Evolutionary conservation across 495 filamentous ascomycete species (phyloP).

Genomic region (Hyaloscypha variabilis): DNA sequence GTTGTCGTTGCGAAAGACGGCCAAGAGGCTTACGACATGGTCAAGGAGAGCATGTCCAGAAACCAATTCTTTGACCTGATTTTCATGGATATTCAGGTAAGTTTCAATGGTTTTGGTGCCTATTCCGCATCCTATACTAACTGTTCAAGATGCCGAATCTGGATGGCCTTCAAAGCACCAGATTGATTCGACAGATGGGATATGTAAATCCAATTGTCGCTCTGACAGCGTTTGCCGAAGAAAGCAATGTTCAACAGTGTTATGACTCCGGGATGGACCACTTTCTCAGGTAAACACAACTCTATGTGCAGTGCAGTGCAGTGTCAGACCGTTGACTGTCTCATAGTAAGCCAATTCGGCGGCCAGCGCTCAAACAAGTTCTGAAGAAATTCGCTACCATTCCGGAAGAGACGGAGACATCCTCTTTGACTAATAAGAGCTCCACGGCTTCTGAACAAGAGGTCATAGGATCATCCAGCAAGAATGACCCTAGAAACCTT

Average conservation of each 20-base stretch:
- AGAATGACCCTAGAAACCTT: background rate
- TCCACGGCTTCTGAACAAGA: slow-evolving; percentile 10
- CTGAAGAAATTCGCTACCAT: slow-evolving; percentile 67
- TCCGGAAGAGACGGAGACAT: slow-evolving; percentile 50
- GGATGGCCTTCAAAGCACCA: slow-evolving; percentile 84
- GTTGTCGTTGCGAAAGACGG: slow-evolving; percentile 86
- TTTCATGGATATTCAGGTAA: slow-evolving; percentile 79
- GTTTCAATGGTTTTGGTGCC: slow-evolving; percentile 30
- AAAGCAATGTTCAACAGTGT: slow-evolving; percentile 85
- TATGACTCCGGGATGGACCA: slow-evolving; percentile 76
- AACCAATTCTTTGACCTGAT: slow-evolving; percentile 76
- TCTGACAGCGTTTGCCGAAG: slow-evolving; percentile 86
- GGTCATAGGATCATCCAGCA: background rate
- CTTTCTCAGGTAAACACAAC: slow-evolving; percentile 47
- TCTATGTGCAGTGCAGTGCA: background rate
- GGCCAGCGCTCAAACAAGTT: slow-evolving; percentile 83
- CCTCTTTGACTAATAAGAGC: slow-evolving; percentile 15
- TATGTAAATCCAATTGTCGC: slow-evolving; percentile 91
- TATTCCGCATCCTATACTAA: background rate
- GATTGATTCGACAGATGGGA: slow-evolving; percentile 84
- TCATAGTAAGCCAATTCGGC: slow-evolving; percentile 72
- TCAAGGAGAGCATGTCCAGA: slow-evolving; percentile 78
- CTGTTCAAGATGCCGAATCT: slow-evolving; percentile 81
- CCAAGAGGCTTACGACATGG: slow-evolving; percentile 84
- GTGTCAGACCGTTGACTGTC: background rate